A percentile compares a stretch with the other conserved stretches of the same genome.
Evolutionary conservation across 1,139 yeast genomes (phyloP).

Genomic region (Kodamaea fungicola): DNA sequence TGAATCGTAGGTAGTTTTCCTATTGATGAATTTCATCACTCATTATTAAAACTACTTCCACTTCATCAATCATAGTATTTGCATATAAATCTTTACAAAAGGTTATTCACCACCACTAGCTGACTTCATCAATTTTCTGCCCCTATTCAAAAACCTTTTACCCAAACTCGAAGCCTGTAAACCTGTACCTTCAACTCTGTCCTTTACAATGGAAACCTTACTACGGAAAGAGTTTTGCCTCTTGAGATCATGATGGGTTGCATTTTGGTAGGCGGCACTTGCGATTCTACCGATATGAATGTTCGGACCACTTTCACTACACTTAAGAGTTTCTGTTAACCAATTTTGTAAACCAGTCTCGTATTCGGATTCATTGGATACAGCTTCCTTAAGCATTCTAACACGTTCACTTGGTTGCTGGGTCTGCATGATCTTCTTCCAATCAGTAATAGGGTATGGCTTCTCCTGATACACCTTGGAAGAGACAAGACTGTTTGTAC

Average conservation of each 20-base stretch:
- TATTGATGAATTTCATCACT: no score
- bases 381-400: constrained; percentile 37
- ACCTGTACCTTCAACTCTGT: constrained; percentile 42
- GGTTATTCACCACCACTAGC: constrained; percentile 1
- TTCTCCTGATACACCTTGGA: constrained; percentile 7
- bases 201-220: constrained; percentile 42
- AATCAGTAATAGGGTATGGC: constrained; percentile 37
- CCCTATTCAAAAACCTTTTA: constrained; percentile 38
- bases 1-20: no score
- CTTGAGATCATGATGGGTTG: constrained; percentile 42
- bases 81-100: constrained; percentile 8
- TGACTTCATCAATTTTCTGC: constrained; percentile 40
- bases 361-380: constrained; percentile 34
- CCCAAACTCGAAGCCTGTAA: constrained; percentile 42
- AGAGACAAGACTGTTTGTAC: constrained; percentile 2
- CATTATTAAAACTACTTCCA: no score
- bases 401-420: constrained; percentile 46
- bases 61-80: neutral
- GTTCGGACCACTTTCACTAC: constrained; percentile 29
- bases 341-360: constrained; percentile 49
- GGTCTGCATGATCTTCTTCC: constrained; percentile 43
- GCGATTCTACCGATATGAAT: constrained; percentile 47
- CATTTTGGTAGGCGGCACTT: constrained; percentile 46
- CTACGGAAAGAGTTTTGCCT: constrained; percentile 43
- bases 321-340: constrained; percentile 39